Base-by-base conservation (phyloP, 805 yeast genomes). In the Isabelozyma heimii region DNA sequence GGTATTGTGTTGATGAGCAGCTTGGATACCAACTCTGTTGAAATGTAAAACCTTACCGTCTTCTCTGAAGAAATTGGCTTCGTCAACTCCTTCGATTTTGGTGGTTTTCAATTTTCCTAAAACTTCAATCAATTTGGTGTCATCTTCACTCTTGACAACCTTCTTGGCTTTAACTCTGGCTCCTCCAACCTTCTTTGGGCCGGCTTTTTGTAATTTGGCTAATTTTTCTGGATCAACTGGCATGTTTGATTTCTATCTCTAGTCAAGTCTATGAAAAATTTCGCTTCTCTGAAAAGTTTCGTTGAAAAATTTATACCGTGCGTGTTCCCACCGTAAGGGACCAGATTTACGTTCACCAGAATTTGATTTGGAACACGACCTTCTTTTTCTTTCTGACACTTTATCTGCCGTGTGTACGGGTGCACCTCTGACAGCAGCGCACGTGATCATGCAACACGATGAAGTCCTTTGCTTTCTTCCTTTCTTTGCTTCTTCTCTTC, bases 41-140 rank as follows among this genome's bases (percentile, higher is more conserved):
- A 94, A 90, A 80, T 92, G 97, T 74, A 92, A 78, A 57, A 94
- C 97, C 69, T 85, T 87, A 69, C 97, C 97, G 73, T 92, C 97
- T 57, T 90, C 97, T 75, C 81, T 87, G 88, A 94, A 91, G 81
- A 92, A 89, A 84, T 91, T 92, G 66, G 97, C 98, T 80, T 92
- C 97, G 72, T 90, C 96, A 65, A 92, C 85, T 65, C 88, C 90
- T 59, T 87, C 91, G 62, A 92, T 76, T 64, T 90, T 87, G 75
- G 87, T 89, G 58, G 91, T 95, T 75, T 88, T 86, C 71, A 92
- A 80, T 79, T 91, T 91, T 72, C 84, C 86, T 75, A 92, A 80
- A 66, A 92, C 83, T 62, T 85, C 88, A 77, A 89, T 91, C 72
- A 92, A 81, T 77, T 91, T 91, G 73, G 90, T 80, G 77, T 91